A percentile compares a stretch with the other conserved stretches of the same genome.
These are phyloP conservation scores for Dioscorea cayenensis DNA, from an alignment of 116 monocot species.

Conservation along the genomic window DNA sequence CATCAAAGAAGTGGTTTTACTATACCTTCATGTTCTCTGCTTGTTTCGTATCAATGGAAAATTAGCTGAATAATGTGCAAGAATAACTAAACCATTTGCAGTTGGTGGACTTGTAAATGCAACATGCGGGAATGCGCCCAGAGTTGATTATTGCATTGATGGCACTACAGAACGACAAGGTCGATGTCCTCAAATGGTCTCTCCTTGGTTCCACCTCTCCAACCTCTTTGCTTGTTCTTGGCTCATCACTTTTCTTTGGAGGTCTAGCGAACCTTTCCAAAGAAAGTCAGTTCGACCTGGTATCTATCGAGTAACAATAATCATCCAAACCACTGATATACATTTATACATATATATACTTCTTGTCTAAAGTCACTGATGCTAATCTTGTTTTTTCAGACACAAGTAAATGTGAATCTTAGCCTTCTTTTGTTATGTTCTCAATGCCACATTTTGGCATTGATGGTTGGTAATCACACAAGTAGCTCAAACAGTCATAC, in stretches of 20 bases:
- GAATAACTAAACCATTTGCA: constrained; percentile 8
- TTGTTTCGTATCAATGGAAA: no score
- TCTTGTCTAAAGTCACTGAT: no score
- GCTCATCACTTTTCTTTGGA: constrained; percentile 55
- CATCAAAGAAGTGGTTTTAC: no score
- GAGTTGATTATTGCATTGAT: constrained; percentile 71
- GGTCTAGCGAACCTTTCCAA: constrained; percentile 36
- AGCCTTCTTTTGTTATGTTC: constrained; percentile 45
- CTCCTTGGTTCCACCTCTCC: constrained; percentile 66
- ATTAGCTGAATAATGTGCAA: no score
- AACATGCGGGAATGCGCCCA: constrained; percentile 79
- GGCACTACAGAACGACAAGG: constrained; percentile 38
- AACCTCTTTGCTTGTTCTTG: constrained; percentile 77
- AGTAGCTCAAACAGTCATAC: not conserved
- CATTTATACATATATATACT: no score
- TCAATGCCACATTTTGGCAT: constrained; percentile 33
- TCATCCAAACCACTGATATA: no score
- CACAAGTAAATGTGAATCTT: constrained; percentile 42
- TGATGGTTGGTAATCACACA: constrained; percentile 7
- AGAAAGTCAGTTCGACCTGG: constrained; percentile 39
- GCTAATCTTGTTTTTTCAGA: constrained; percentile 14
- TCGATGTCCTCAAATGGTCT: constrained; percentile 54
- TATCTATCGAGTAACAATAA: not conserved
- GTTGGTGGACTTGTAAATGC: constrained; percentile 86
- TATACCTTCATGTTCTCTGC: no score